Evolutionary conservation across 139 green algal genomes (phyloP).

Genomic region (Coccomyxa sp.): DNA sequence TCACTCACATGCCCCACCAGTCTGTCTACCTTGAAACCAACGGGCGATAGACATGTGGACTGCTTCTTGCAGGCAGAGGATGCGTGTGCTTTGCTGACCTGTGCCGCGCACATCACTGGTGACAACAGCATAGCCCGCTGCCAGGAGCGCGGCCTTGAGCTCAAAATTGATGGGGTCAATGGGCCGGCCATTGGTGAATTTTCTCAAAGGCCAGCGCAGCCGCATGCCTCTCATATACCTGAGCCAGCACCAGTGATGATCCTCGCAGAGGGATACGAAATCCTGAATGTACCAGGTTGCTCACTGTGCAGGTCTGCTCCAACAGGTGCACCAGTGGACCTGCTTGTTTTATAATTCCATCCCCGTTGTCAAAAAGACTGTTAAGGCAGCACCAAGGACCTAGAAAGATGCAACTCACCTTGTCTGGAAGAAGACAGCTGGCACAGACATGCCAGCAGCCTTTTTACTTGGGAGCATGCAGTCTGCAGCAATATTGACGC

Average conservation of each 20-base stretch:
- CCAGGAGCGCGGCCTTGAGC: conserved; percentile 10
- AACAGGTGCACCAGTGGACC: too few species aligned
- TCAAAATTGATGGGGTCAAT: conserved; percentile 17
- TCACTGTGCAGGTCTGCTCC: too few species aligned
- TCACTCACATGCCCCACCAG: neutral
- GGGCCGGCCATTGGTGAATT: conserved; percentile 11
- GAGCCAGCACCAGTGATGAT: neutral
- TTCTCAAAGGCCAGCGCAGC: conserved; percentile 13
- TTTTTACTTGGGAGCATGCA: neutral
- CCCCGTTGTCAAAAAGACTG: too few species aligned
- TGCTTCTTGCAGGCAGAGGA: too few species aligned
- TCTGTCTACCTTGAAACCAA: too few species aligned
- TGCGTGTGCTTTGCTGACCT: neutral
- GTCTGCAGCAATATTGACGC: conserved; percentile 10
- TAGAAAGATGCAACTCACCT: conserved; percentile 1
- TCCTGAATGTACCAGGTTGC: too few species aligned
- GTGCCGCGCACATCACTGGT: conserved; percentile 21
- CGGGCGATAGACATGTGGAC: too few species aligned
- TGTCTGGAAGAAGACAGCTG: conserved; percentile 13
- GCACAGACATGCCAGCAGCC: neutral
- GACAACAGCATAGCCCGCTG: conserved; percentile 15
- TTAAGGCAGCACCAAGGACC: too few species aligned
- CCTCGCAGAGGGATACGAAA: too few species aligned
- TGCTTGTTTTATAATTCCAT: neutral
- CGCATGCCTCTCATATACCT: conserved; percentile 12